Evolutionary conservation across 2,329 filamentous ascomycete species (phyloP).

Genomic region (Orbilia ellipsospora): DNA sequence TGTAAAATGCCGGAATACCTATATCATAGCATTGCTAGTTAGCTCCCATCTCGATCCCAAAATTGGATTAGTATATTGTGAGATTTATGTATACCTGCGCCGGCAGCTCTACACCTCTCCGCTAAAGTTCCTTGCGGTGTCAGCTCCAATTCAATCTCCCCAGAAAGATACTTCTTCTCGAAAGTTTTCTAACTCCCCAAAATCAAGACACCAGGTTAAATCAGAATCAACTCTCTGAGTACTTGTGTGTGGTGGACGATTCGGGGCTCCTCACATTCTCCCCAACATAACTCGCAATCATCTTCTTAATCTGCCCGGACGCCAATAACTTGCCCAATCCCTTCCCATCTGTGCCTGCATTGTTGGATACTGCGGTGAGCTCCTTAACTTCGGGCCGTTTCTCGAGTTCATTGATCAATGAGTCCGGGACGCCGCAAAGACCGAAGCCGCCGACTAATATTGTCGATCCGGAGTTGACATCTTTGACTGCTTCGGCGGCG

Average conservation of each 20-base stretch:
- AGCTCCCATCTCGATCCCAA: not conserved
- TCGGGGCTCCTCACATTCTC: conserved; percentile 67
- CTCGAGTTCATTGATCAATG: conserved; percentile 76
- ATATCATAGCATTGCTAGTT: not conserved
- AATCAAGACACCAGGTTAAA: not conserved
- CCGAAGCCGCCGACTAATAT: conserved; percentile 83
- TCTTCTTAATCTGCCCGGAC: conserved; percentile 75
- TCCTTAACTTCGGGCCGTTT: conserved; percentile 56
- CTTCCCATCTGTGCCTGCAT: conserved; percentile 76
- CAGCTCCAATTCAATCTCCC: conserved; percentile 79
- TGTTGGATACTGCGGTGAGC: conserved; percentile 82
- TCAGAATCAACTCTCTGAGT: not conserved
- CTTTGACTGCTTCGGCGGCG: conserved; percentile 76
- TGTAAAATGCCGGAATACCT: conserved; percentile 82
- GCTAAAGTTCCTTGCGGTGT: conserved; percentile 81
- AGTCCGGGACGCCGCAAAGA: conserved; percentile 82
- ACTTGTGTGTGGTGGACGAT: not conserved
- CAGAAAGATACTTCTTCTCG: conserved; percentile 78
- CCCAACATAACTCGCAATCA: conserved; percentile 80
- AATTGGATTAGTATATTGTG: not conserved
- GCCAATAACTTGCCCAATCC: conserved; percentile 76
- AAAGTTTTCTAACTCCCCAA: conserved; percentile 68
- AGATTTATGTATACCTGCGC: conserved; percentile 65
- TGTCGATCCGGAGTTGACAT: conserved; percentile 76
- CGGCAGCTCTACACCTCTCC: conserved; percentile 77